Percentiles rank a stretch among this genome's conserved stretches.
phyloP scores from a whole-genome alignment of 2,329 filamentous ascomycete species.

The Hypoxylon sp. region DNA sequence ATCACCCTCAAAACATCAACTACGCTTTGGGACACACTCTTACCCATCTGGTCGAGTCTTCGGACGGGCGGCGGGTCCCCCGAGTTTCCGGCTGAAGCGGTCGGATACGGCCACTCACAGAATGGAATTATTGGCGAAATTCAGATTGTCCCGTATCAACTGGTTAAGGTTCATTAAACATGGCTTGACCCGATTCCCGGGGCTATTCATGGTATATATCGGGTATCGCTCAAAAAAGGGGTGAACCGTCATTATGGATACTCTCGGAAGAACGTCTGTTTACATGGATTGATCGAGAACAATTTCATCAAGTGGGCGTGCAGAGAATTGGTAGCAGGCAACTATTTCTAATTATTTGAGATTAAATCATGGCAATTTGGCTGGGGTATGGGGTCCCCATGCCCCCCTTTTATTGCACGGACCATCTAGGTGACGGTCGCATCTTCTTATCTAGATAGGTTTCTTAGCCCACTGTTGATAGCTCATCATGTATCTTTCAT shows the following conservation, averaged over 20 bases:
- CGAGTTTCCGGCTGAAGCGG: neutral
- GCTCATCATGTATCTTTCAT: too few species aligned
- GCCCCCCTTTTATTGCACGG: too few species aligned
- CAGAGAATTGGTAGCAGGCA: too few species aligned
- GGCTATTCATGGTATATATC: neutral
- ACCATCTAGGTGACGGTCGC: too few species aligned
- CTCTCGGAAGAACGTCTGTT: neutral
- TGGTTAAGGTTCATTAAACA: neutral
- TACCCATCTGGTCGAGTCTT: neutral
- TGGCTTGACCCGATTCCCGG: too few species aligned
- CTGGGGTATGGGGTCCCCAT: neutral
- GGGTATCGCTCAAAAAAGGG: neutral
- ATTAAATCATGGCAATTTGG: neutral
- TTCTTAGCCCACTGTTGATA: too few species aligned
- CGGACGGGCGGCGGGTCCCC: neutral
- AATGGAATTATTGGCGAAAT: neutral
- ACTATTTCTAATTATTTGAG: neutral
- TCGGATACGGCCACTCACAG: neutral
- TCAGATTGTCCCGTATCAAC: neutral
- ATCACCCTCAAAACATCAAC: neutral
- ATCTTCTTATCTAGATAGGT: too few species aligned
- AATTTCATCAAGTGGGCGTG: neutral
- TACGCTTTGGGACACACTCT: neutral
- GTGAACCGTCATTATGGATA: neutral
- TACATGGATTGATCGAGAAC: neutral